phyloP scores from a whole-genome alignment of 306 rosid genomes.

The Glycyrrhiza uralensis region DNA sequence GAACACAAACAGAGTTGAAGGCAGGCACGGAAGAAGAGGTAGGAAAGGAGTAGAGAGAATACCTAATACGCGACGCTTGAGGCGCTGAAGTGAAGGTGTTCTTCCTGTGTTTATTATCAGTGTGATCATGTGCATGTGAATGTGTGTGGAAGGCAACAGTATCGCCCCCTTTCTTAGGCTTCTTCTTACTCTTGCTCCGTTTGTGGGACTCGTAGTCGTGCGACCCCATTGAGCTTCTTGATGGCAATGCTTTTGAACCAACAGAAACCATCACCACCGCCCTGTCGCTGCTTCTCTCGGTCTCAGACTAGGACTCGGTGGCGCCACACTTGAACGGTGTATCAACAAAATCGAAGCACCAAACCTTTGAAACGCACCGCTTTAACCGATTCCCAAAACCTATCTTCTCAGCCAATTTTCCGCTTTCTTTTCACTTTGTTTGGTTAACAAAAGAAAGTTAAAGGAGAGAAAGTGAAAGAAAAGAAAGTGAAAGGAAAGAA shows the following conservation, averaged over 20 bases:
- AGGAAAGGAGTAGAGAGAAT: neutral
- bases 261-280: slow-evolving; percentile 44
- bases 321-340: no score
- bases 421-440: no score
- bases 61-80: slow-evolving; percentile 48
- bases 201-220: slow-evolving; percentile 30
- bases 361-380: neutral
- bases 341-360: neutral
- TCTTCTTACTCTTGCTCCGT: slow-evolving; percentile 40
- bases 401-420: no score
- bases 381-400: neutral
- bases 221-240: slow-evolving; percentile 45
- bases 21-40: neutral
- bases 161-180: slow-evolving; percentile 26
- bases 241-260: slow-evolving; percentile 53
- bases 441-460: no score
- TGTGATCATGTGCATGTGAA: slow-evolving; percentile 10
- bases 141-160: slow-evolving; percentile 13
- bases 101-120: neutral
- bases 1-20: neutral
- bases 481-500: no score
- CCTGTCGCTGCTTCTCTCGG: neutral
- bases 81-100: slow-evolving; percentile 19
- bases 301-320: neutral
- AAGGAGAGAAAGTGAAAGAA: no score